Evolutionary conservation across 768 basidiomycete species (phyloP), one percentile per base, ranked within the genome.

Genomic region (Leccinum aurantiacum): DNA sequence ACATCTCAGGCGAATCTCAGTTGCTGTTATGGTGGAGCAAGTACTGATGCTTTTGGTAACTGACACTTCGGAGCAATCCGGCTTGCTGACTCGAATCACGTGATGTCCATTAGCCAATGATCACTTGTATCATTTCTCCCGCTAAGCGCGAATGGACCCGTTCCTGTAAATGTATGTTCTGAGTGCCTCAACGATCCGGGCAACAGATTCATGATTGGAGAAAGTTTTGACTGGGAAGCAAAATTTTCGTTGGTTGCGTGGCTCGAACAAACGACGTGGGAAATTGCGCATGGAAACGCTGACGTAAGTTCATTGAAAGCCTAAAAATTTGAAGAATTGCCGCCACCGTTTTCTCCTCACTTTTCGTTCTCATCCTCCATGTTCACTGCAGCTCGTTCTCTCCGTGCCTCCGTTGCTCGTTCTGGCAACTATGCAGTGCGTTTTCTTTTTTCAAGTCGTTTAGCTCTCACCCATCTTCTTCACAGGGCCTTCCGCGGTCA

Each of bases 361-460:
- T 74, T 78, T 78, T 77, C 71, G 64, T 74, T 72, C 67, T 71
- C 72, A 67, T 77, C 84, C 78, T 84, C 77, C 77, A 91, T 92
- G 90, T 85, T 89, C 78, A 70, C 87, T 72, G 82, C 79, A 77
- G 80, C 83, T 75, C 86, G 85, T 77, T 85, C 84, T 64, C 71
- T 86, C 65, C 86, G 86, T 70, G 72, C 78, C 64, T 78, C 85
- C 64, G 81, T 78, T 60, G 76, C 81, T 63, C 85, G 86, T 74
- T 76, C 83, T 55, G 85, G 84, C 75, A 79, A 76, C 73, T 85
- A 85, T 83, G 84, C 86, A 69, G 88, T 84, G 73, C 60, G 82
- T 78, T 35, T 2, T 6, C 19, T 33, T 5, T 17, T 1, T 29
- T 0, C 4, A 11, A n/a, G 13, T 50, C 11, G 1, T 5, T 9